phyloP scores from a whole-genome alignment of 75 land plant genomes.

The Gnetum montanum region DNA sequence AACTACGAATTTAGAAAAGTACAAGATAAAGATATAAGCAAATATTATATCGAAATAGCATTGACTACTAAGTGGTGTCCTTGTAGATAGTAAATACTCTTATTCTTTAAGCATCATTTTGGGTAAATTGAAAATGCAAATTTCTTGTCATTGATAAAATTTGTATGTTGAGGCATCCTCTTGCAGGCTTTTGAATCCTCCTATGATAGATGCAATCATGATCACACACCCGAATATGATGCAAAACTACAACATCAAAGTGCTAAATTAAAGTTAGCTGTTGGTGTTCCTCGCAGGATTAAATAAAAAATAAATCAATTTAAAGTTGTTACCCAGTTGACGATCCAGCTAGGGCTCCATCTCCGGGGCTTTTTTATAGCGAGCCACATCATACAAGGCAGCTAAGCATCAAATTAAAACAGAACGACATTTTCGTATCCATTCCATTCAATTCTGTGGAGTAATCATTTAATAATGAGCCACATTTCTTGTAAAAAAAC shows the following conservation, averaged over 20 bases:
- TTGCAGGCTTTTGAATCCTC: constrained; percentile 46
- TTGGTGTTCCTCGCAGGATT: too few species aligned
- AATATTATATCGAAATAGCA: too few species aligned
- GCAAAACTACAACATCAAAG: too few species aligned
- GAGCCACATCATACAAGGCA: constrained; percentile 79
- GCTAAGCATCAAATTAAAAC: constrained; percentile 24
- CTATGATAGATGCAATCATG: constrained; percentile 55
- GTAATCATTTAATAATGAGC: not conserved
- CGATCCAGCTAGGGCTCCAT: constrained; percentile 44
- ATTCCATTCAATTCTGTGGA: not conserved
- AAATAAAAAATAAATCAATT: too few species aligned
- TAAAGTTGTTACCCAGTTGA: constrained; percentile 51
- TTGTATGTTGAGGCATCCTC: constrained; percentile 35
- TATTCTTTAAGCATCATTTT: too few species aligned
- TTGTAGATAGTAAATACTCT: too few species aligned
- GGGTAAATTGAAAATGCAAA: too few species aligned
- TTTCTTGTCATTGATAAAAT: constrained; percentile 48
- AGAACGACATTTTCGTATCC: not conserved
- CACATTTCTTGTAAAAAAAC: not conserved
- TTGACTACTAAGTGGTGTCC: too few species aligned
- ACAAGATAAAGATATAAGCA: too few species aligned
- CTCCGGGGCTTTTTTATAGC: constrained; percentile 55
- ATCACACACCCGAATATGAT: too few species aligned
- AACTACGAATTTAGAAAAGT: too few species aligned
- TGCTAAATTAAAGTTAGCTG: too few species aligned